phyloP scores from a whole-genome alignment of 306 rosid species.

The Calophaca sinica region DNA sequence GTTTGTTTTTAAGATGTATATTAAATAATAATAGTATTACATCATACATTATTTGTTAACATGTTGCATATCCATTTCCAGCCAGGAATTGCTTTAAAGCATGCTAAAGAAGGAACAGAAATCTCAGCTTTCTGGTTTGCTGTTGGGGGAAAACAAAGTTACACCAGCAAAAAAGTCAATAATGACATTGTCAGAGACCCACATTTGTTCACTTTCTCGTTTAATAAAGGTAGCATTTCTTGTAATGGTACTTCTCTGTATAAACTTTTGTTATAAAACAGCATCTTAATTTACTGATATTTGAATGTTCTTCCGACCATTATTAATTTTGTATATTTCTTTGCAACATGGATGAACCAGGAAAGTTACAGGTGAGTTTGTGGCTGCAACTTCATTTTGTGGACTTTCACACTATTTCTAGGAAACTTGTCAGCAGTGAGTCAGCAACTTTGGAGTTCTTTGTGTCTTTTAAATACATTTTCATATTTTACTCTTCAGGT shows the following conservation, averaged over 20 bases:
- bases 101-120: constrained; percentile 98
- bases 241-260: not conserved
- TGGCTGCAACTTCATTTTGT: constrained; percentile 43
- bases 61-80: constrained; percentile 56
- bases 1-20: not conserved
- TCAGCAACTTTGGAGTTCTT: constrained; percentile 25
- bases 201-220: constrained; percentile 82
- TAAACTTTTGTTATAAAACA: constrained; percentile 6
- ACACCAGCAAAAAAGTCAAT: constrained; percentile 70
- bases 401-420: constrained; percentile 37
- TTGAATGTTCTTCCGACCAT: constrained; percentile 60
- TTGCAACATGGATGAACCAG: constrained; percentile 65
- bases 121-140: constrained; percentile 96
- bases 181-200: constrained; percentile 83
- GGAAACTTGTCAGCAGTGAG: constrained; percentile 37
- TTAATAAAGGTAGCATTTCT: constrained; percentile 71
- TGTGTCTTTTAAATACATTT: constrained; percentile 46
- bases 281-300: constrained; percentile 38
- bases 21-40: constrained; percentile 11
- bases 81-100: constrained; percentile 90
- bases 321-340: constrained; percentile 43
- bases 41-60: constrained; percentile 34
- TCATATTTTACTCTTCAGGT: constrained; percentile 58
- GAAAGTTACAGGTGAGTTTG: constrained; percentile 92
- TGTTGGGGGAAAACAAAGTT: constrained; percentile 92